Evolutionary conservation across 2,329 filamentous ascomycete species (phyloP), one percentile per base, ranked within the genome.

Genomic region (Talaromyces sp.): DNA sequence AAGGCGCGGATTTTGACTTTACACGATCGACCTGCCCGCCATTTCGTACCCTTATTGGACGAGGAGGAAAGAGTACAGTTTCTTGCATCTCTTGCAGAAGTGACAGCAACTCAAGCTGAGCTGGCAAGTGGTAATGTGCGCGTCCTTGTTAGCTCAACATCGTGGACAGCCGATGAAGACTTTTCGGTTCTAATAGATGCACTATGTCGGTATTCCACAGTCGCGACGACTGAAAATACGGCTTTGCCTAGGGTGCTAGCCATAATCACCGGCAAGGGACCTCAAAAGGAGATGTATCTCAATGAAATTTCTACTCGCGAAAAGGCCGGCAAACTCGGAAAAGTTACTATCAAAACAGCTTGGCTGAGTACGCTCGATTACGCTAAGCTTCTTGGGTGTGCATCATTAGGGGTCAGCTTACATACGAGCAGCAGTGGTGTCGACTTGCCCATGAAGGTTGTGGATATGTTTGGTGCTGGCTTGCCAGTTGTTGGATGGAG

Each of bases 391-490:
- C 87, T 99, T 35, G 91, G 90, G 11, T 89, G 89, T 52, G 93
- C 95, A 3, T 94, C 97, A 72, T 82, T 99, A 0, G 95, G 95
- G 10, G 87, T 99, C 27, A 96, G 92, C 64, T 82, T 99, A 31
- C 95, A 99, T 79, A 97, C 88, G 69, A 97, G 93, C 14, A 96
- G 91, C 69, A 97, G 92, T 2, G 95, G 95, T 1, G 93, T 99
- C 0, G 95, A 99, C 77, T 82, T 99, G 22, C 95, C 95, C 0
- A 99, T 99, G 95, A 99, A 99, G 79, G 93, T 99, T 0, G 93
- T 99, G 14, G 95, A 99, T 75, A 97, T 99, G 93, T 98, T 99
- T 75, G 95, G 95, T 2, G 90, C 93, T 0, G 95, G 94, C 0
- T 81, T 99, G 33, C 95, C 95, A 0, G 95, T 99, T 0, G 88